Percentiles rank a stretch among this genome's conserved stretches.
phyloP scores from a whole-genome alignment of 805 yeast species.

The Myxozyma lipomycoides region DNA sequence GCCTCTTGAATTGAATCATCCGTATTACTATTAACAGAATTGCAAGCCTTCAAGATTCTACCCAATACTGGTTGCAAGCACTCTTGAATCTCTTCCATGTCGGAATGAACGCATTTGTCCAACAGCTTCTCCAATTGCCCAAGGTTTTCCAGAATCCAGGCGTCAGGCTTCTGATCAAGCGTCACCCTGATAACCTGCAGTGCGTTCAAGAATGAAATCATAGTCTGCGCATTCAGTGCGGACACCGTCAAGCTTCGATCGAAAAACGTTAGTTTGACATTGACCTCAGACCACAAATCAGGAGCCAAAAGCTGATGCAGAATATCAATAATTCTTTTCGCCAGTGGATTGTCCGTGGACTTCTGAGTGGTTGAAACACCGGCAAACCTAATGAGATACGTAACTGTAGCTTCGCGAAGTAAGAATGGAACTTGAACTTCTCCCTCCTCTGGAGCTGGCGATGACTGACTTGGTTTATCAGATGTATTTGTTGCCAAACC shows the following conservation, averaged over 20 bases:
- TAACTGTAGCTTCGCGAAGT: constrained; percentile 84
- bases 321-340: constrained; percentile 75
- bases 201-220: constrained; percentile 79
- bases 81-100: constrained; percentile 82
- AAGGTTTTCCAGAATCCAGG: constrained; percentile 75
- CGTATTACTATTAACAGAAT: constrained; percentile 40
- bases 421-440: constrained; percentile 50
- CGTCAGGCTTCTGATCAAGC: constrained; percentile 66
- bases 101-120: constrained; percentile 76
- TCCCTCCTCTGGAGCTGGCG: constrained; percentile 22
- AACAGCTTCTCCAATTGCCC: constrained; percentile 65
- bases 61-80: constrained; percentile 70
- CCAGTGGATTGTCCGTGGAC: constrained; percentile 77
- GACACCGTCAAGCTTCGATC: constrained; percentile 80
- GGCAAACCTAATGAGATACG: constrained; percentile 80
- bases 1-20: constrained; percentile 60
- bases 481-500: neutral
- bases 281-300: constrained; percentile 79
- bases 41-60: constrained; percentile 64
- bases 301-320: constrained; percentile 69
- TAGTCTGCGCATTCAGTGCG: constrained; percentile 57
- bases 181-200: constrained; percentile 83
- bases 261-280: constrained; percentile 80
- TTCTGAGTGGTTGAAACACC: constrained; percentile 75
- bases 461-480: constrained; percentile 6